A percentile compares a stretch with the other conserved stretches of the same genome.
These are phyloP conservation scores for Sporothrix schenckii DNA, from an alignment of 2,329 filamentous ascomycete genomes.

Conservation along the genomic window DNA sequence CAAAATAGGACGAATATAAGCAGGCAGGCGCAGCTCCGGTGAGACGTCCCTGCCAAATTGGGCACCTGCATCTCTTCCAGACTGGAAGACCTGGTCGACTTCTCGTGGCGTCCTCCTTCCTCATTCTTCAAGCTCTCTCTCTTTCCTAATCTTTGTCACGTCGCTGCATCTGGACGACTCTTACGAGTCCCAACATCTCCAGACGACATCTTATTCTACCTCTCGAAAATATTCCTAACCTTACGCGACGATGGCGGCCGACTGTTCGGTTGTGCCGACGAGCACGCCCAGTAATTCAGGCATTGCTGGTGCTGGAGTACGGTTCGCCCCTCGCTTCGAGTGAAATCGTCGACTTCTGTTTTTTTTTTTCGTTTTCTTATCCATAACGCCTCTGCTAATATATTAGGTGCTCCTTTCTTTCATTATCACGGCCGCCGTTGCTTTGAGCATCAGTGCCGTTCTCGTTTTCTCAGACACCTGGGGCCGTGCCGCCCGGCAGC, in stretches of 20 bases:
- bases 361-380: no score
- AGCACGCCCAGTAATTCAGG: constrained; percentile 56
- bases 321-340: constrained; percentile 36
- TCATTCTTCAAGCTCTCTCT: neutral
- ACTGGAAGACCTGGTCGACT: neutral
- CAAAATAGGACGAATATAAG: constrained; percentile 3
- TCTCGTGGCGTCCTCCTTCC: constrained; percentile 16
- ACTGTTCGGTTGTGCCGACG: constrained; percentile 51
- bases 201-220: neutral
- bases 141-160: neutral
- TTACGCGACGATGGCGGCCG: constrained; percentile 36
- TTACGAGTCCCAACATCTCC: neutral
- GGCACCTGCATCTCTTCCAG: neutral
- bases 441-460: constrained; percentile 57
- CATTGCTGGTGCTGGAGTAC: constrained; percentile 60
- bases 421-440: constrained; percentile 63
- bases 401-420: constrained; percentile 64
- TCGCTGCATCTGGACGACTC: neutral
- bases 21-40: constrained; percentile 21
- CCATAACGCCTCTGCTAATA: neutral
- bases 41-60: neutral
- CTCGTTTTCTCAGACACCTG: constrained; percentile 60
- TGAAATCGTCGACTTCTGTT: no score
- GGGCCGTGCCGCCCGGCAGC: constrained; percentile 37
- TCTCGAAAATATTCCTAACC: neutral